Percentiles rank a stretch among this genome's conserved stretches.
These are phyloP conservation scores for Penicillium argentinense DNA, from an alignment of 495 filamentous ascomycete species.

Conservation along the genomic window DNA sequence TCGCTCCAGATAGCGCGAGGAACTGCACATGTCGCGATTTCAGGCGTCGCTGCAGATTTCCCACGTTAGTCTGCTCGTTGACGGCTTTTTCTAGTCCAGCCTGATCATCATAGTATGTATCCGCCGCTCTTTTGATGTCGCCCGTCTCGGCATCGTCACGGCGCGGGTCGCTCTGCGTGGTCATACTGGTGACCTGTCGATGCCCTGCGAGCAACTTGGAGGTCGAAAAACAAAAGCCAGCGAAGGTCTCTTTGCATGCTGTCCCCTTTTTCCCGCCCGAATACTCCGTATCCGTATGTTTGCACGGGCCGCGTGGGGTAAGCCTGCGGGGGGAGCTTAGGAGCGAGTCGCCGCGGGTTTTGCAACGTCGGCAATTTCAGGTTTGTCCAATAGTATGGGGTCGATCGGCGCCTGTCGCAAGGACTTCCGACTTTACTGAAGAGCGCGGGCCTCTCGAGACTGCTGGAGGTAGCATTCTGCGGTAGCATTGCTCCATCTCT, in stretches of 20 bases:
- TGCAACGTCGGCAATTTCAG: background rate
- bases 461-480: slow-evolving; percentile 9
- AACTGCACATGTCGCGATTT: slow-evolving; percentile 64
- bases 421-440: slow-evolving; percentile 4
- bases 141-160: background rate
- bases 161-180: background rate
- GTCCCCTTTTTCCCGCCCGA: too few species aligned
- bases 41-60: slow-evolving; percentile 47
- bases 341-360: background rate
- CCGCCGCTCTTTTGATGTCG: background rate
- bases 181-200: background rate
- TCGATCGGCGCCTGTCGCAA: slow-evolving; percentile 9
- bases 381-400: background rate
- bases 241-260: too few species aligned
- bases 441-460: slow-evolving; percentile 4
- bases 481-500: slow-evolving; percentile 6
- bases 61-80: slow-evolving; percentile 4
- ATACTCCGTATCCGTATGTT: background rate
- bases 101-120: background rate
- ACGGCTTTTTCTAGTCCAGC: background rate
- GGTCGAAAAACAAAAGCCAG: too few species aligned
- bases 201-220: too few species aligned
- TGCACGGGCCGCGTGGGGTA: slow-evolving; percentile 7
- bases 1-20: slow-evolving; percentile 55
- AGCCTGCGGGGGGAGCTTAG: background rate